Evolutionary conservation across 371 early-diverging fungal species (phyloP), one percentile per base, ranked within the genome.

Genomic region (Entomophthora muscae): DNA sequence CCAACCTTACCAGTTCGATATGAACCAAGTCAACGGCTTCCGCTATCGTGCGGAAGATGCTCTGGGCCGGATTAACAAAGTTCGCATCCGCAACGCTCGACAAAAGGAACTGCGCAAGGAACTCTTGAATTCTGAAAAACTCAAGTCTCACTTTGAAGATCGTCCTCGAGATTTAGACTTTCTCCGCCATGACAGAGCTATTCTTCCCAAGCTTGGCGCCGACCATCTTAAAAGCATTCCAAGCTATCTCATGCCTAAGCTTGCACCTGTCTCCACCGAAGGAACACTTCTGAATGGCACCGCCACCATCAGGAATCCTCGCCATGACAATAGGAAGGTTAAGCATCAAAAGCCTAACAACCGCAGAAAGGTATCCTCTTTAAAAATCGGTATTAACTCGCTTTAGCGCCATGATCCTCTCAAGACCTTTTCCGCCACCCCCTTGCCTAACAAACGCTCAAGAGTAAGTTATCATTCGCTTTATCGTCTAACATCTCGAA

Each of bases 111-210:
- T 96, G 66, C 91, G 91, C 71, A 75, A 79, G 23, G 95, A 98
- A 75, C 89, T 95, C 62, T 63, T 96, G 63, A 92, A 91, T 71
- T 90, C 90, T 12, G 93, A 95, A 69, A 91, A 91, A 73, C 78
- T 98, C 59, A 88, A 89, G 78, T 79, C 93, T 1, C 94, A 96
- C 74, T 98, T 98, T 75, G 95, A 95, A 72, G 93, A 91, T 69
- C 91, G 92, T 63, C 97, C 98, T 27, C 79, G 79, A 29, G 98
- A 98, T 77, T 71, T 95, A 55, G 86, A 88, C 30, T 90, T 88
- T 29, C 72, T 98, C 60, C 86, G 93, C 1, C 97, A 95, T 72
- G 98, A 98, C 73, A 78, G 81, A 70, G 82, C 90, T 1, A 71
- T 93, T 21, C 88, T 89, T 61, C 89, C 89, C 3, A 80, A 85